A percentile compares a stretch with the other conserved stretches of the same genome.
phyloP scores from a whole-genome alignment of 2,329 filamentous ascomycete species.

The Cadophora sp. region DNA sequence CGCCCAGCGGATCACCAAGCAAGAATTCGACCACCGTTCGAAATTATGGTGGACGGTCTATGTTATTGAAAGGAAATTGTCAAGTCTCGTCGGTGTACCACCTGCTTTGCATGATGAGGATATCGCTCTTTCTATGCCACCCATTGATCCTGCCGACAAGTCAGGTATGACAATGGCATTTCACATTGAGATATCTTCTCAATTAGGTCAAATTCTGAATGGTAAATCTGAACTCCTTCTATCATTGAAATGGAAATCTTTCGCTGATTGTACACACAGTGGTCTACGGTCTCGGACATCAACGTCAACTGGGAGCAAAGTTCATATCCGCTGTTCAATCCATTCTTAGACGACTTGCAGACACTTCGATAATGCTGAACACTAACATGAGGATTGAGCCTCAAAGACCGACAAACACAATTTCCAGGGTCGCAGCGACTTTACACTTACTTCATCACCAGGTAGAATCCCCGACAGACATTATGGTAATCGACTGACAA shows the following conservation, averaged over 20 bases:
- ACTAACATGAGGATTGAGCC: constrained; percentile 14
- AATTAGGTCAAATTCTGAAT: constrained; percentile 11
- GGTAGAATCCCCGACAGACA: not conserved
- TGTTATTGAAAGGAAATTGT: constrained; percentile 13
- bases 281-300: constrained; percentile 16
- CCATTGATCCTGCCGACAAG: constrained; percentile 9
- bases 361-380: constrained; percentile 17
- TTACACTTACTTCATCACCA: constrained; percentile 17
- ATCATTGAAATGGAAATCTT: not conserved
- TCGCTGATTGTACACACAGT: not conserved
- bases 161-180: constrained; percentile 9
- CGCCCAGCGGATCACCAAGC: not conserved
- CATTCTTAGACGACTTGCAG: constrained; percentile 9
- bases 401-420: not conserved
- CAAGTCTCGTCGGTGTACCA: constrained; percentile 17
- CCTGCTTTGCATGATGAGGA: constrained; percentile 16
- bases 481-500: not conserved
- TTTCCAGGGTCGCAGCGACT: constrained; percentile 16
- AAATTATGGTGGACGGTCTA: constrained; percentile 18
- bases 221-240: not conserved
- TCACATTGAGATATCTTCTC: constrained; percentile 13
- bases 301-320: constrained; percentile 14
- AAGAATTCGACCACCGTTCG: constrained; percentile 14
- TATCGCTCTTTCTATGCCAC: constrained; percentile 13
- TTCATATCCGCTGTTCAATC: constrained; percentile 17